A percentile compares a stretch with the other conserved stretches of the same genome.
Evolutionary conservation across 768 basidiomycete genomes (phyloP).

Genomic region (Zangia roseola): DNA sequence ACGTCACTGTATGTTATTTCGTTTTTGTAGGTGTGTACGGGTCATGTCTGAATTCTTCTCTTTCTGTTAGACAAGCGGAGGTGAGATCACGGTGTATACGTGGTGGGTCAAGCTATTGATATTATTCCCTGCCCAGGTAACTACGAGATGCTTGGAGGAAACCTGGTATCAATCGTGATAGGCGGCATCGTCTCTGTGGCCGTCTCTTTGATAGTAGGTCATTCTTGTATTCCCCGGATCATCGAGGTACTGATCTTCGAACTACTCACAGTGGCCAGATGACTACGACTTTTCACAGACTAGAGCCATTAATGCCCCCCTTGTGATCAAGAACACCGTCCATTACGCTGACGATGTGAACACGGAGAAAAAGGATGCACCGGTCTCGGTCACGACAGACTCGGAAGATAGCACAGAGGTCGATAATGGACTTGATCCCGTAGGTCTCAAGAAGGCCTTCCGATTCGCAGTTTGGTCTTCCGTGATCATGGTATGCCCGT

Average conservation of each 20-base stretch:
- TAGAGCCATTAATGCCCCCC: slow-evolving; percentile 64
- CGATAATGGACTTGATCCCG: slow-evolving; percentile 64
- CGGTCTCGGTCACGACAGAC: slow-evolving; percentile 35
- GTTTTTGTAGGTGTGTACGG: background rate
- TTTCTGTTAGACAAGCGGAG: slow-evolving; percentile 45
- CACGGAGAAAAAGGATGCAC: slow-evolving; percentile 38
- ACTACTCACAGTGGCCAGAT: slow-evolving; percentile 61
- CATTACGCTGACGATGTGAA: slow-evolving; percentile 26
- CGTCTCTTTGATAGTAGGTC: slow-evolving; percentile 60
- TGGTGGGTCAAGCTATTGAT: background rate
- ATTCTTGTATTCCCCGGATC: background rate
- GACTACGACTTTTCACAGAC: slow-evolving; percentile 81
- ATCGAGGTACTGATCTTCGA: background rate
- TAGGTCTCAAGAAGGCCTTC: slow-evolving; percentile 69
- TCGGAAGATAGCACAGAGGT: slow-evolving; percentile 35
- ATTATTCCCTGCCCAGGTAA: slow-evolving; percentile 32
- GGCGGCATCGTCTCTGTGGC: slow-evolving; percentile 74
- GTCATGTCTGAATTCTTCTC: background rate
- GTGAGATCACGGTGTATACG: slow-evolving; percentile 36
- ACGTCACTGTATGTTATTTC: slow-evolving; percentile 49
- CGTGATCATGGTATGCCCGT: slow-evolving; percentile 51
- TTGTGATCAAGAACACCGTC: slow-evolving; percentile 6
- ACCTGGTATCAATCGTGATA: slow-evolving; percentile 80
- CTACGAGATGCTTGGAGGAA: slow-evolving; percentile 83
- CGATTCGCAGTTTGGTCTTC: slow-evolving; percentile 78